These are phyloP conservation scores for Aspergillus aculeatus DNA, from an alignment of 2,329 filamentous ascomycete species.

Conservation along the genomic window DNA sequence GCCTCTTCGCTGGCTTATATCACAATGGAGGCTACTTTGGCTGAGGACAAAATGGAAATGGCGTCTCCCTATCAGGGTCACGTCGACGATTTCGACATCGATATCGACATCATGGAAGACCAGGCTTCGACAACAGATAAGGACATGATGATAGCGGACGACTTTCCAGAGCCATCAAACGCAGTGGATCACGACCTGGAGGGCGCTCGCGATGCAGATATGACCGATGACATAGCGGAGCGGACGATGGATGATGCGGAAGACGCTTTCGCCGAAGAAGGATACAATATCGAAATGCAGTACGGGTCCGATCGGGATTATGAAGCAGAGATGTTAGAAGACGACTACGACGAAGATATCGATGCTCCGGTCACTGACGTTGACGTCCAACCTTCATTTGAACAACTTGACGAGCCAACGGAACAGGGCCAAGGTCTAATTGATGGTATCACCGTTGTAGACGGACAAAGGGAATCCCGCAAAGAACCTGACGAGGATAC, in stretches of 20 bases:
- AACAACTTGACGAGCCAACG: slow-evolving; percentile 9
- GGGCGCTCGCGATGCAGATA: slow-evolving; percentile 44
- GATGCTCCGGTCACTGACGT: slow-evolving; percentile 30
- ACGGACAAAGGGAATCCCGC: not conserved
- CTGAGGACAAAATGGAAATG: slow-evolving; percentile 48
- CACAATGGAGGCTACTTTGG: slow-evolving; percentile 37
- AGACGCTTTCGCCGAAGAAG: slow-evolving; percentile 26
- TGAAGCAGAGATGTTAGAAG: slow-evolving; percentile 43
- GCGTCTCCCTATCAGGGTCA: slow-evolving; percentile 40
- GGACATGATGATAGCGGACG: slow-evolving; percentile 43
- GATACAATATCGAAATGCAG: slow-evolving; percentile 32
- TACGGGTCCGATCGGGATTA: slow-evolving; percentile 31
- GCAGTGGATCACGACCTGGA: slow-evolving; percentile 33
- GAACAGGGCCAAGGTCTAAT: not conserved
- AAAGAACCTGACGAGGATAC: slow-evolving; percentile 2
- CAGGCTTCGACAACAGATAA: slow-evolving; percentile 59
- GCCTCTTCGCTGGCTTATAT: slow-evolving; percentile 29
- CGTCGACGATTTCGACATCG: slow-evolving; percentile 58
- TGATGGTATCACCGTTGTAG: not conserved
- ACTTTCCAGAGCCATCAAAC: slow-evolving; percentile 34
- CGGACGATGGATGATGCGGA: slow-evolving; percentile 40
- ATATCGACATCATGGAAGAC: slow-evolving; percentile 58
- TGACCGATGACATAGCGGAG: slow-evolving; percentile 47
- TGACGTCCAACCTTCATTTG: slow-evolving; percentile 13
- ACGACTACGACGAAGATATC: slow-evolving; percentile 38